Base-by-base conservation (phyloP, 2,329 filamentous ascomycete genomes). In the Arthrobotrys pseudoclavata region DNA sequence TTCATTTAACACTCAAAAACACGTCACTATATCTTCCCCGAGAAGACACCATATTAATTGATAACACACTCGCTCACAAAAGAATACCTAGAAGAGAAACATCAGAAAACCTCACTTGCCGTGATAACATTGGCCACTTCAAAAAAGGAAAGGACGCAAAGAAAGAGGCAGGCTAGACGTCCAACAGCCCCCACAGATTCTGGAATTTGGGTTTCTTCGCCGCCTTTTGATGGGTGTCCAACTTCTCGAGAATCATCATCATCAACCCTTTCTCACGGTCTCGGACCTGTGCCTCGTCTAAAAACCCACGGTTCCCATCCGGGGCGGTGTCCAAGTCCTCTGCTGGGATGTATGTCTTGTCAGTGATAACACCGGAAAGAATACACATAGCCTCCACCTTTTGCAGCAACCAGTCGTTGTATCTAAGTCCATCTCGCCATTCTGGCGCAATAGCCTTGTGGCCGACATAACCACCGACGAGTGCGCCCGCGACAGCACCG, bases 401-500 rank as follows among this genome's bases (percentile, higher is more conserved):
- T 2, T 81, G 77, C 77, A 85, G 81, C 2, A 87, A 78, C 86
- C 86, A 87, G 10, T 83, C 81, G 1, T 83, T 84, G 69, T 87
- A 83, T 12, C 80, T 81, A 24, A 88, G 82, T 0, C 87, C 87
- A 64, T 85, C 82, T 63, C 84, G 84, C 87, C 87, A 88, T 75
- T 87, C 85, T 0, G 83, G 79, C 0, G 87, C 86, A 3, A 88
- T 81, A 0, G 82, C 82, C 47, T 83, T 84, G 80, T 86, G 86
- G 13, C 87, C 87, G 0, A 87, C 79, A 47, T 85, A 85, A 0
- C 84, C 84, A 0, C 87, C 87, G 0, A 88, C 79, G 0, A 88
- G 81, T 0, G 86, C 86, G 0, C 86, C 87, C 0, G 86, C 86
- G 66, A 86, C 86, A 52, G 86, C 87, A 5, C 86, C 86, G 74